Conservation (phyloP, 768 basidiomycete species). For the Leccinum uliginosum region DNA sequence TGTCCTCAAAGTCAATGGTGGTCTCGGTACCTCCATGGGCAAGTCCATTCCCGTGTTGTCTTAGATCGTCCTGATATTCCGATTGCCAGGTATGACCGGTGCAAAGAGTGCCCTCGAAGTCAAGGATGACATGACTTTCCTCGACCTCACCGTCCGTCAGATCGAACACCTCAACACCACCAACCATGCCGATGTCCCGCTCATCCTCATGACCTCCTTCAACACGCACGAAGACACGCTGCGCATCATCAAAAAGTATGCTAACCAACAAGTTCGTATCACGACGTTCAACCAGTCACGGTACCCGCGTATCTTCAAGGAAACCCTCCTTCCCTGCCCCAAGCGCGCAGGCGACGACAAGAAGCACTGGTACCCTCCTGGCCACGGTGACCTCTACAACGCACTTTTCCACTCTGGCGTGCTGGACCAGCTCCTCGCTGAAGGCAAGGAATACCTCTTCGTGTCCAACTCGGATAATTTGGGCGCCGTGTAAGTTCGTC, state of each 20-base stretch:
- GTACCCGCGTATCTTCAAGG: conserved; percentile 70
- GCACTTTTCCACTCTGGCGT: conserved; percentile 67
- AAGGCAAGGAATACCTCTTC: conserved; percentile 76
- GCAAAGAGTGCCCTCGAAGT: conserved; percentile 75
- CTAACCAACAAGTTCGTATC: conserved; percentile 73
- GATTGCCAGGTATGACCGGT: conserved; percentile 44
- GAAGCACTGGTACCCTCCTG: conserved; percentile 72
- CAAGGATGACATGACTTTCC: conserved; percentile 67
- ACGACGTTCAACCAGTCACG: conserved; percentile 70
- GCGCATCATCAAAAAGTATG: conserved; percentile 76
- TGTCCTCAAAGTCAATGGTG: conserved; percentile 76
- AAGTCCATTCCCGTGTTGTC: conserved; percentile 1
- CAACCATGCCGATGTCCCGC: conserved; percentile 63
- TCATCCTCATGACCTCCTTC: conserved; percentile 81
- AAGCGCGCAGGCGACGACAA: conserved; percentile 56
- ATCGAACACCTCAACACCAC: conserved; percentile 67
- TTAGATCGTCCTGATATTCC: conserved; percentile 1
- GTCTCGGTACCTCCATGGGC: conserved; percentile 66
- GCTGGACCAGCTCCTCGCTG: conserved; percentile 63
- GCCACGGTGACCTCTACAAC: conserved; percentile 74
- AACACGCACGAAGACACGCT: conserved; percentile 77
- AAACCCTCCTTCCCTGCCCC: conserved; percentile 61
- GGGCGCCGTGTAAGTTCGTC: conserved; percentile 52
- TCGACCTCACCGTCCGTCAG: conserved; percentile 60
- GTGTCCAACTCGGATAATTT: conserved; percentile 77